Conservation (phyloP, 2,329 filamentous ascomycete genomes). For the Phialocephala sp. region DNA sequence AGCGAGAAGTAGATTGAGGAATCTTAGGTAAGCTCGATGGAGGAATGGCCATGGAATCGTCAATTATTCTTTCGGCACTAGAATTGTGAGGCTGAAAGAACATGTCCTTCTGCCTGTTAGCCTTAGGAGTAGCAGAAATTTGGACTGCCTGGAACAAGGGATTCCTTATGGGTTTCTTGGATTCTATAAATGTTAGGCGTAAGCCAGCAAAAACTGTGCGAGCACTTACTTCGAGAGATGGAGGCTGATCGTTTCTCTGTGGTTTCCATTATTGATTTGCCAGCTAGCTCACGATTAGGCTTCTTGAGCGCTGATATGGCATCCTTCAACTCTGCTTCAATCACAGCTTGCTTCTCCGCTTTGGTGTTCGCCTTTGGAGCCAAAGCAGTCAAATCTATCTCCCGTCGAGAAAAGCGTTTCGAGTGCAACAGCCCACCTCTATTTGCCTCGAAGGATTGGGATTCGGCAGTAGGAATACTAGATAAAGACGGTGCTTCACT, state of each 20-base stretch:
- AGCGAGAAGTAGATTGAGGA: slow-evolving; percentile 36
- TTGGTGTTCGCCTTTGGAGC: slow-evolving; percentile 60
- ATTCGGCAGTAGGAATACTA: slow-evolving; percentile 54
- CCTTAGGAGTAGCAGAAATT: slow-evolving; percentile 43
- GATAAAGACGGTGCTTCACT: slow-evolving; percentile 63
- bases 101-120: slow-evolving; percentile 39
- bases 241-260: slow-evolving; percentile 64
- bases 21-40: slow-evolving; percentile 39
- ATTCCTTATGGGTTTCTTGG: slow-evolving; percentile 55
- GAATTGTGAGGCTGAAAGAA: slow-evolving; percentile 28
- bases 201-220: not conserved
- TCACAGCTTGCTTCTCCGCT: slow-evolving; percentile 67
- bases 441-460: slow-evolving; percentile 44
- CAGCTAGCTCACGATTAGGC: slow-evolving; percentile 74
- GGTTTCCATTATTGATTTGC: slow-evolving; percentile 69
- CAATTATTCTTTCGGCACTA: slow-evolving; percentile 16
- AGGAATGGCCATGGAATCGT: slow-evolving; percentile 31
- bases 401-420: slow-evolving; percentile 54
- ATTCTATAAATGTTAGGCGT: slow-evolving; percentile 51
- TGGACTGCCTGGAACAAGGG: slow-evolving; percentile 43
- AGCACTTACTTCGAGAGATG: slow-evolving; percentile 56
- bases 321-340: slow-evolving; percentile 73
- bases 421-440: slow-evolving; percentile 45
- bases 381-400: slow-evolving; percentile 60
- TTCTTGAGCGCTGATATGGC: slow-evolving; percentile 77